Base-by-base conservation (phyloP, 441 rosid genomes). In the Cnidoscolus chayamansa region DNA sequence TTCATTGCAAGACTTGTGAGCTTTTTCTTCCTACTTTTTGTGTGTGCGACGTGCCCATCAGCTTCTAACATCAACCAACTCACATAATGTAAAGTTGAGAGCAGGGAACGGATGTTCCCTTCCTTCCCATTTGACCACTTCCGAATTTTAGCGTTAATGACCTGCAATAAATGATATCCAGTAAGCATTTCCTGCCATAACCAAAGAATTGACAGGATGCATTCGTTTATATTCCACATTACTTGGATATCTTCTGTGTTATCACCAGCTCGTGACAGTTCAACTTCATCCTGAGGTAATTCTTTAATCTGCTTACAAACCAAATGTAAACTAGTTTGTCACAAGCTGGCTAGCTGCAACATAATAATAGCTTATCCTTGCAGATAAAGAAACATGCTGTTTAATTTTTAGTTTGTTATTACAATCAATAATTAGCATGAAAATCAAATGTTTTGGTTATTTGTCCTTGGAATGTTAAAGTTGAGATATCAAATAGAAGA, bases 41-140 rank as follows among this genome's bases (percentile, higher is more conserved):
- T 40, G 45, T 40, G 40, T 35, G 40, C 40, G 45, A 40, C 4
- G 45, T 40, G 45, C 45, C 7, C 7, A 6, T 40, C 45, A 40
- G 45, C 45, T 40, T 40, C 7, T 40, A 40, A 40, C 45, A 13
- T 32, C 1, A 10, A n/a, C 35, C 40, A 61, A 82, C 98, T 89
- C 83, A 92, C 99, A 80, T 86, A 91, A 71, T 91, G 98, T 76
- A 95, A 77, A 7, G 97, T 95, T 53, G 99, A 93, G 81, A 95
- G 77, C 49, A 95, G 89, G 35, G 99, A 90, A 55, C 98, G 93
- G 66, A 95, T 90, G 81, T 93, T 95, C 74, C 94, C 89, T 59
- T 86, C 91, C 85, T 88, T 95, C 60, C 97, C 98, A n/a, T 73
- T 73, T 32, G 89, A 91, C 98, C 99, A 95, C 45, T 84, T 82